phyloP scores from a whole-genome alignment of 345 rosid species.

The Eucalyptus melliodora region DNA sequence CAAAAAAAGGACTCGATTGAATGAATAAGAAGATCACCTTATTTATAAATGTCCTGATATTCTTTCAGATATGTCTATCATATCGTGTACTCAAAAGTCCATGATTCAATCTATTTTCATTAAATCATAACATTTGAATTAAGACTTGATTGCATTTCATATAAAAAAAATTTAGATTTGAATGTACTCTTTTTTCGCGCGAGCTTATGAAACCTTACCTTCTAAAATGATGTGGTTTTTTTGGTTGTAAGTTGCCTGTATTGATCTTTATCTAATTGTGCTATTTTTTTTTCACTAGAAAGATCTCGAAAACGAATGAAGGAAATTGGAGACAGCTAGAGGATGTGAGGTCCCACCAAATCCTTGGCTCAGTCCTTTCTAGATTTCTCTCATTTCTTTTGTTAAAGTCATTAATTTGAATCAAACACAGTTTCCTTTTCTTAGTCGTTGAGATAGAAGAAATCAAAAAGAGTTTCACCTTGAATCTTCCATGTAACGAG shows the following conservation, averaged over 20 bases:
- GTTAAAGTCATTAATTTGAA: not conserved
- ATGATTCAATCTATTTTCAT: not conserved
- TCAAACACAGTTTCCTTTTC: not conserved
- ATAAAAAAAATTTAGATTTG: not conserved
- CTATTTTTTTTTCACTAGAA: not conserved
- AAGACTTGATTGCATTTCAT: not conserved
- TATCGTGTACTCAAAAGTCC: not conserved
- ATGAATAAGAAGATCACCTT: not conserved
- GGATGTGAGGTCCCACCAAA: not conserved
- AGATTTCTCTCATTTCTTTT: not conserved
- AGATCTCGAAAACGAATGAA: not conserved
- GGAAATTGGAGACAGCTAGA: not conserved
- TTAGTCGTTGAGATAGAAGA: not conserved
- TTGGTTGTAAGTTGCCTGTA: not conserved
- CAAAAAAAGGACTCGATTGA: not conserved
- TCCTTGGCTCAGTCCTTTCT: not conserved
- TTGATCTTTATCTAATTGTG: not conserved
- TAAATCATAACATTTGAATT: not conserved
- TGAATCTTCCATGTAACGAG: not conserved
- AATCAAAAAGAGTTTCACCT: not conserved
- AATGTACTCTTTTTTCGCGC: not conserved
- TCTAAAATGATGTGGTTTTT: not conserved
- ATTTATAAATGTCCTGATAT: not conserved
- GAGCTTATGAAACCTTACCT: not conserved
- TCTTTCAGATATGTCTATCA: not conserved